Evolutionary conservation across 202 grass and related monocot genomes (phyloP), one percentile per base, ranked within the genome.

Genomic region (Elaeis oleifera): DNA sequence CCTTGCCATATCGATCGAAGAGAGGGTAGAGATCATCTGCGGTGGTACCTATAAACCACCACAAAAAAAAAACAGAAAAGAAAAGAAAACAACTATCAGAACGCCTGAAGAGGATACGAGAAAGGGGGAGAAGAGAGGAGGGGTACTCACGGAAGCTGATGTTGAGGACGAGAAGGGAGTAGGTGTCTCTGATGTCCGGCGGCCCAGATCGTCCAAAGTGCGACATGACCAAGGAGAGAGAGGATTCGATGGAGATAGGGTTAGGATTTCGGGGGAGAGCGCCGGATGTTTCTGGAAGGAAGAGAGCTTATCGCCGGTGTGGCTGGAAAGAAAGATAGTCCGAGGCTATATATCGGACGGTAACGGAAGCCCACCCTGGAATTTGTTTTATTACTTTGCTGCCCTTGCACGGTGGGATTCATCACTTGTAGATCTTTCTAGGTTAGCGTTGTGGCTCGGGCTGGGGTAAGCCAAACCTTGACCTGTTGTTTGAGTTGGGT

Each of bases 91-190:
- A 36, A 23, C 54, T 64, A 76, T 44, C 36, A 44, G 36, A 13
- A 44, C 8, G 11, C 11, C 49, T 9, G 8, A 11, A 23, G 18
- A 51, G 18, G 49, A 50, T 27, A 27, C 4, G 7, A 1, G 15
- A 15, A 44, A 44, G 36, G 36, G 17, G 4, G 49, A 16, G 23
- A 6, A 44, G 36, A 44, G 49, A 19, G 55, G 58, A 27, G 9
- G 28, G 60, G 59, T 23, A 67, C 87, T 72, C 28, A 97, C 94
- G 94, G 71, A 97, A 97, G 76, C 80, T 86, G 76, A 97, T 87
- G 77, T 97, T 97, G 50, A 97, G 94, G 29, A 97, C 94, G 71
- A 97, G 94, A 57, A 97, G 94, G 31, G 94, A 97, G 69, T 81
- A 97, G 23, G 85, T 92, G 54, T 97, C 88, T 51, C 49, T 86